Evolutionary conservation across 768 basidiomycete genomes (phyloP).

Genomic region (Lentinula sp.): DNA sequence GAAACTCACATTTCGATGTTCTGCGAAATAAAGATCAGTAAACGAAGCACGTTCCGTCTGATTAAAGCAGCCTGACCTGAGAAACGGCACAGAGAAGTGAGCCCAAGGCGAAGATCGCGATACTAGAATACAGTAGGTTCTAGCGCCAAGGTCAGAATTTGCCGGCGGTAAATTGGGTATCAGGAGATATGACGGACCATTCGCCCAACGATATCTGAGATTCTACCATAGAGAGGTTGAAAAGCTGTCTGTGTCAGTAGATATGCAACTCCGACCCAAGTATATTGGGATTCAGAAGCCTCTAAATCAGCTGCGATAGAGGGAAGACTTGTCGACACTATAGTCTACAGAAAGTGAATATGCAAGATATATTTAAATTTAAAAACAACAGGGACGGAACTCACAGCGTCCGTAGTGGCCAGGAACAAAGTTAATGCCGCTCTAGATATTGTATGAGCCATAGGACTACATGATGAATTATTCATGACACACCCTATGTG

Average conservation of each 20-base stretch:
- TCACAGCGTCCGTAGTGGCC: conserved; percentile 80
- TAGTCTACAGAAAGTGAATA: conserved; percentile 29
- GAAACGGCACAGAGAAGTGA: conserved; percentile 78
- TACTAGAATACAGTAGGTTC: conserved; percentile 68
- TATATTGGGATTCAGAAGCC: conserved; percentile 69
- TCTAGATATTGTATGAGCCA: conserved; percentile 28
- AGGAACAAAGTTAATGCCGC: conserved; percentile 78
- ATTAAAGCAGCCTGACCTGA: conserved; percentile 36
- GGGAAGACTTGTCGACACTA: conserved; percentile 80
- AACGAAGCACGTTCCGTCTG: not conserved
- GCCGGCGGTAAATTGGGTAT: not conserved
- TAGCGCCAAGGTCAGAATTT: conserved; percentile 20
- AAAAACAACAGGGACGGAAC: conserved; percentile 15
- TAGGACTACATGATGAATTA: conserved; percentile 1
- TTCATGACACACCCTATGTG: conserved; percentile 58
- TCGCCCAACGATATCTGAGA: conserved; percentile 76
- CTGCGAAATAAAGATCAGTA: conserved; percentile 25
- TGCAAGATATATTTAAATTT: not conserved
- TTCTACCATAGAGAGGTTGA: conserved; percentile 75
- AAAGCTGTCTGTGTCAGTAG: conserved; percentile 83
- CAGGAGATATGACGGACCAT: conserved; percentile 40
- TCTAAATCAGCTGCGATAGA: conserved; percentile 68
- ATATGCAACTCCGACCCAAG: conserved; percentile 83
- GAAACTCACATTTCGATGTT: conserved; percentile 23
- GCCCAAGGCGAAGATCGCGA: conserved; percentile 68